These are phyloP conservation scores for Roridomyces roridus DNA, from an alignment of 768 basidiomycete species.

Conservation along the genomic window DNA sequence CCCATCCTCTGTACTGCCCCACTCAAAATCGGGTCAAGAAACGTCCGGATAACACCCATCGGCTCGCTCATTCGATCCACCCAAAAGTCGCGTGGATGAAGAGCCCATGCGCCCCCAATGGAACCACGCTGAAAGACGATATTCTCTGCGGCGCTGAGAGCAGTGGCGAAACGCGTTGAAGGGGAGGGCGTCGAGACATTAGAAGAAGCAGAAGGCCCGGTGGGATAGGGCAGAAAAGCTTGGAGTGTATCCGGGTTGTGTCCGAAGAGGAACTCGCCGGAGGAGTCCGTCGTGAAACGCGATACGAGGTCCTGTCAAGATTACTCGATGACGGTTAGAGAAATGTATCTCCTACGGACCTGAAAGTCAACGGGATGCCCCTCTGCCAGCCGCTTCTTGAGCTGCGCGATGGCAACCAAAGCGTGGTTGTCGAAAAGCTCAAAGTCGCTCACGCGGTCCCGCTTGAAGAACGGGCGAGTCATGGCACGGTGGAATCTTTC, in stretches of 20 bases:
- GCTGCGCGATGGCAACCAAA: conserved; percentile 49
- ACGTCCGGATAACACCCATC: conserved; percentile 53
- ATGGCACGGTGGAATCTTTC: conserved; percentile 68
- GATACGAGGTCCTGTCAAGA: conserved; percentile 62
- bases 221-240: conserved; percentile 55
- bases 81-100: conserved; percentile 56
- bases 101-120: conserved; percentile 54
- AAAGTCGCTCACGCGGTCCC: conserved; percentile 66
- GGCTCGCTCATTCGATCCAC: conserved; percentile 49
- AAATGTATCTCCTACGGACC: too few species aligned
- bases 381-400: conserved; percentile 47
- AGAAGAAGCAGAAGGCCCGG: too few species aligned
- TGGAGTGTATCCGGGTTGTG: conserved; percentile 51
- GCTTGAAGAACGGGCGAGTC: conserved; percentile 74
- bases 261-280: conserved; percentile 64
- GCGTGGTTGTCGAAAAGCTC: conserved; percentile 65
- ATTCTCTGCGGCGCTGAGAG: conserved; percentile 56
- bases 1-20: conserved; percentile 51
- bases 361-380: conserved; percentile 68
- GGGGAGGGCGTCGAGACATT: background rate
- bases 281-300: conserved; percentile 65
- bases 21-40: conserved; percentile 58
- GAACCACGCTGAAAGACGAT: conserved; percentile 43
- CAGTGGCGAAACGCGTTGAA: conserved; percentile 46
- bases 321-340: too few species aligned